A percentile compares a stretch with the other conserved stretches of the same genome.
These are phyloP conservation scores for Suillus lakei DNA, from an alignment of 768 basidiomycete species.

Conservation along the genomic window DNA sequence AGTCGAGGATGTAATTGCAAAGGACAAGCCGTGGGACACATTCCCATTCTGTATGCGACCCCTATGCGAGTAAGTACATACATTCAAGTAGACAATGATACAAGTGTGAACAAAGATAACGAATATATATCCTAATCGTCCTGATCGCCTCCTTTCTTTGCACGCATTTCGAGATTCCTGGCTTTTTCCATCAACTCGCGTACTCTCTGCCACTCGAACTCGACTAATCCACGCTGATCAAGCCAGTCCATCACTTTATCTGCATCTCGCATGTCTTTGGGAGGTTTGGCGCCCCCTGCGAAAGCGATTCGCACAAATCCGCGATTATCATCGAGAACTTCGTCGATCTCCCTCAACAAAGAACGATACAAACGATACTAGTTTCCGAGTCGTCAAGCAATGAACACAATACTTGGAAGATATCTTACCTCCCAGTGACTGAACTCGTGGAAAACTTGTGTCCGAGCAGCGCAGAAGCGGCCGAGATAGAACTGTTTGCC, in stretches of 20 bases:
- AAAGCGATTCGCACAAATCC: slow-evolving; percentile 64
- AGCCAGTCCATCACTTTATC: slow-evolving; percentile 85
- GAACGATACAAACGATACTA: slow-evolving; percentile 70
- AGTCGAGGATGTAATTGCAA: not conserved
- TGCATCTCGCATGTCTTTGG: slow-evolving; percentile 70
- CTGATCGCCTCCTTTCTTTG: slow-evolving; percentile 50
- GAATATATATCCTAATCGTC: slow-evolving; percentile 18
- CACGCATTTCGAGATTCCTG: slow-evolving; percentile 59
- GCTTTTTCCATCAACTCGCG: slow-evolving; percentile 78
- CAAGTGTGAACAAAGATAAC: not conserved
- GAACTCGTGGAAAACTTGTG: slow-evolving; percentile 70
- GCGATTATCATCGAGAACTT: slow-evolving; percentile 48
- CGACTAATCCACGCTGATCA: slow-evolving; percentile 68
- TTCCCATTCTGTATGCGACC: not conserved
- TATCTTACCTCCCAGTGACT: slow-evolving; percentile 81
- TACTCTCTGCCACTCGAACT: slow-evolving; percentile 70
- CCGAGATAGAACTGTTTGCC: slow-evolving; percentile 63
- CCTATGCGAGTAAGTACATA: not conserved
- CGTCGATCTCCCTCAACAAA: slow-evolving; percentile 62
- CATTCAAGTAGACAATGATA: not conserved
- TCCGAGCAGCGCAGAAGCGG: slow-evolving; percentile 78
- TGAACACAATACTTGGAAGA: not conserved
- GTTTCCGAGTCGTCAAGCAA: slow-evolving; percentile 8
- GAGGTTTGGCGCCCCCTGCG: slow-evolving; percentile 58
- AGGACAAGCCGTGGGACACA: slow-evolving; percentile 2